Conservation (phyloP, 2,329 filamentous ascomycete species). For the Escovopsis sp. region DNA sequence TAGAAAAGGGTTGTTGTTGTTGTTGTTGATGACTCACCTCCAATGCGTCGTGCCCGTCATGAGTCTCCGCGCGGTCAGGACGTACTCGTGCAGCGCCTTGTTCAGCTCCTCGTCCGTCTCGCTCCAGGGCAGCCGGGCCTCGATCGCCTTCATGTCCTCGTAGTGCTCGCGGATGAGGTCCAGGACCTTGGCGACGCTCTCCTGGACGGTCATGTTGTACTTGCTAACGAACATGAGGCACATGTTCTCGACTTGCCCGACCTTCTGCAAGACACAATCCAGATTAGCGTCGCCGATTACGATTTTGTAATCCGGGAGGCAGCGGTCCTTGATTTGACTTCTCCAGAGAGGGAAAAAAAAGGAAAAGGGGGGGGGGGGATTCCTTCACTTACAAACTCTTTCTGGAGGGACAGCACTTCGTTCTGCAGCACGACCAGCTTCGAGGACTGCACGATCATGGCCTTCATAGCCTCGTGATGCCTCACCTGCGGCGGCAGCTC, state of each 20-base stretch:
- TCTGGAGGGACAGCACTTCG: conserved; percentile 1
- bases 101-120: conserved; percentile 1
- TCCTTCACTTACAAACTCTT: conserved; percentile 3
- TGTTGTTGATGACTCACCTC: background rate
- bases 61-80: background rate
- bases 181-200: background rate
- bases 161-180: conserved; percentile 1
- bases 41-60: conserved; percentile 2
- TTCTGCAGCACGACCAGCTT: conserved; percentile 2
- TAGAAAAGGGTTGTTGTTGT: no score
- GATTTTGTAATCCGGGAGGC: no score
- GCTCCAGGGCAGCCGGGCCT: conserved; percentile 3
- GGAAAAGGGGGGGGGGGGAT: no score
- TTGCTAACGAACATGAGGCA: background rate
- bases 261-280: background rate
- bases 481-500: conserved; percentile 3
- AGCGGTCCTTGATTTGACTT: background rate
- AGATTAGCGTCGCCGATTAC: no score
- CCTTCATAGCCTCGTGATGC: conserved; percentile 2
- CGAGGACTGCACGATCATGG: conserved; percentile 2
- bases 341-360: background rate
- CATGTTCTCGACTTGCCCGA: background rate
- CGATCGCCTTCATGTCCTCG: background rate
- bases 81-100: background rate
- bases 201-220: background rate